A percentile compares a stretch with the other conserved stretches of the same genome.
Evolutionary conservation across 257 asterid species (phyloP).

Genomic region (Coffea canephora): DNA sequence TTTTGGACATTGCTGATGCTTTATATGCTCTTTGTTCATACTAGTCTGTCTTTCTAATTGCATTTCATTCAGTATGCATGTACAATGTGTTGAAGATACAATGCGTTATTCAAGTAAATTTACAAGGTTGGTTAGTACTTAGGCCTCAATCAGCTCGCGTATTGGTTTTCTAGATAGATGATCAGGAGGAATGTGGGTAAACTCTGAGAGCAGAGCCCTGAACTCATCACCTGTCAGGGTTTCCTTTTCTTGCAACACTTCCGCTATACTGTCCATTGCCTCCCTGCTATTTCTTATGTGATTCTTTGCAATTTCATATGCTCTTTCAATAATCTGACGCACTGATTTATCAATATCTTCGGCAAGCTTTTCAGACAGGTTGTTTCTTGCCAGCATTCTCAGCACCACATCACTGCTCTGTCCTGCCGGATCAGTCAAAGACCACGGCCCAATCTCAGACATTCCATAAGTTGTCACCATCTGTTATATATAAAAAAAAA

Average conservation of each 20-base stretch:
- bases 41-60: not conserved
- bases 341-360: conserved; percentile 58
- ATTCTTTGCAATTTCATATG: conserved; percentile 50
- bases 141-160: conserved; percentile 51
- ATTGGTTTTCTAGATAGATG: conserved; percentile 32
- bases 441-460: conserved; percentile 79
- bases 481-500: conserved; percentile 16
- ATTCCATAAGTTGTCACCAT: conserved; percentile 67
- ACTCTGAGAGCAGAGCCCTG: conserved; percentile 48
- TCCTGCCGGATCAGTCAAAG: conserved; percentile 45
- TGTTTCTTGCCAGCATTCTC: conserved; percentile 69
- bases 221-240: conserved; percentile 70
- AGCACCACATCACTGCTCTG: conserved; percentile 69
- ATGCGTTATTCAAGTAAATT: not conserved
- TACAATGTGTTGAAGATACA: not conserved
- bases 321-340: conserved; percentile 35
- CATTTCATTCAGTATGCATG: too few species aligned
- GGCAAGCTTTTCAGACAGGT: conserved; percentile 74
- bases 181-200: conserved; percentile 39
- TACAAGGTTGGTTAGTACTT: not conserved
- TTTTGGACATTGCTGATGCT: not conserved
- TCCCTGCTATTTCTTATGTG: conserved; percentile 59
- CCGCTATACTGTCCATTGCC: conserved; percentile 60
- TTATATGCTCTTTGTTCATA: not conserved
- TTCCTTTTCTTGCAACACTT: conserved; percentile 64